Percentiles rank a stretch among this genome's conserved stretches.
phyloP scores from a whole-genome alignment of 305 asterid genomes.

The Solanum hybrid region DNA sequence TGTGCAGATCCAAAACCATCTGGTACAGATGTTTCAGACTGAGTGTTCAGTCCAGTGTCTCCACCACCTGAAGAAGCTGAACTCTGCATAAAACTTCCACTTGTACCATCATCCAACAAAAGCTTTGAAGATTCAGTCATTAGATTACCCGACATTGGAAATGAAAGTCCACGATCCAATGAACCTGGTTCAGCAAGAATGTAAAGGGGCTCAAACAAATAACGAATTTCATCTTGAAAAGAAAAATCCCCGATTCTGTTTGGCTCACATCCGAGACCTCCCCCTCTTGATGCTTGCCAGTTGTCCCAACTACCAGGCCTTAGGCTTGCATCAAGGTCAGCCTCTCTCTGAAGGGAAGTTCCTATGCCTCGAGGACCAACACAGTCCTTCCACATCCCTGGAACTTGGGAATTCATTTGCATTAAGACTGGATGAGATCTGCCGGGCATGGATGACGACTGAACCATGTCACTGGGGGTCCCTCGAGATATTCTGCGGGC shows the following conservation, averaged over 20 bases:
- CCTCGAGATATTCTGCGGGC: conserved; percentile 85
- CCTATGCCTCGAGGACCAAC: conserved; percentile 70
- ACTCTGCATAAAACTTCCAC: conserved; percentile 59
- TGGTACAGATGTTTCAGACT: conserved; percentile 53
- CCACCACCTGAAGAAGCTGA: conserved; percentile 63
- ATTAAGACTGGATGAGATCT: conserved; percentile 65
- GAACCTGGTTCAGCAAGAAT: conserved; percentile 96
- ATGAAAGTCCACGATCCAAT: conserved; percentile 67
- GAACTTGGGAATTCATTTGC: conserved; percentile 67
- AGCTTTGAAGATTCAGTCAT: conserved; percentile 57
- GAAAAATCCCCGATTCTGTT: conserved; percentile 59
- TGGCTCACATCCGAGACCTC: conserved; percentile 67
- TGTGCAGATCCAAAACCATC: conserved; percentile 69
- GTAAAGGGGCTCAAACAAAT: conserved; percentile 93
- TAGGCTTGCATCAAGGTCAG: conserved; percentile 82
- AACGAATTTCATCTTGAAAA: conserved; percentile 65
- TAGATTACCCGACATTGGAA: conserved; percentile 52
- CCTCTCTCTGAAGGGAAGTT: conserved; percentile 70
- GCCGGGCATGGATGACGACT: conserved; percentile 47
- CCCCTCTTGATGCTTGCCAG: conserved; percentile 86
- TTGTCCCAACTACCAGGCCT: conserved; percentile 90
- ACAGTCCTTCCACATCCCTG: conserved; percentile 97
- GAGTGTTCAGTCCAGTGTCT: conserved; percentile 60
- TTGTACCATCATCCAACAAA: conserved; percentile 70
- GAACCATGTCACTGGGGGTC: conserved; percentile 48